Evolutionary conservation across 176 grass and related monocot genomes (phyloP), one percentile per base, ranked within the genome.

Genomic region (Calamus simplicifolius): DNA sequence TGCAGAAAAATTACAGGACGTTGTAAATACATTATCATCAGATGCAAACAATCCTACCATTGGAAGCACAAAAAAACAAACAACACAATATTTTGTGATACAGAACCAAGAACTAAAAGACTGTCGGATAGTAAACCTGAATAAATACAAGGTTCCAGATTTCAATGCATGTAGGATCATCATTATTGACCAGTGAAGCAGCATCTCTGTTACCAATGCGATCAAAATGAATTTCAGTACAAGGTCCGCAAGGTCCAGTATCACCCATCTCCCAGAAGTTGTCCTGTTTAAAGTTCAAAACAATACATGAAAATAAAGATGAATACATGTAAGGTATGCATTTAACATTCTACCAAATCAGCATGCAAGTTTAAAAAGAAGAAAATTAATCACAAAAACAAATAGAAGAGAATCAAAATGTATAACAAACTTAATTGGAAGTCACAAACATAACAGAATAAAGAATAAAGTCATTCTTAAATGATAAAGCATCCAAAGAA

Each of bases 101-200:
- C 18, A 57, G 50, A 60, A 51, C 3, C 18, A 28, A 18, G 8
- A 27, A 16, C 43, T 50, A 19, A 1, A 51, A 38, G 6, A 56
- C 19, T 12, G 35, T 25, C 31, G 63, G 52, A 76, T 77, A 56
- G 19, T 55, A 62, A 57, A 91, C 92, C 83, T 97, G 87, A 80
- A 97, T 97, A 65, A 97, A 97, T 17, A 97, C 92, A 43, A 97
- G 81, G 50, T 97, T 91, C 92, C 92, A 97, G 43, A 97, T 97
- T 58, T 97, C 92, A 51, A 97, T 91, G 54, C 92, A 97, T 21
- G 92, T 85, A 19, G 92, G 87, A 49, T 97, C 84, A 52, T 97
- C 92, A 66, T 88, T 90, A 54, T 97, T 91, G 7, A 97, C 92
- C 25, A 97, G 56, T 1, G 81, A 75, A 56, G 81, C 75, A 48